Conservation (phyloP, 345 rosid species). For the Camelina laxa region DNA sequence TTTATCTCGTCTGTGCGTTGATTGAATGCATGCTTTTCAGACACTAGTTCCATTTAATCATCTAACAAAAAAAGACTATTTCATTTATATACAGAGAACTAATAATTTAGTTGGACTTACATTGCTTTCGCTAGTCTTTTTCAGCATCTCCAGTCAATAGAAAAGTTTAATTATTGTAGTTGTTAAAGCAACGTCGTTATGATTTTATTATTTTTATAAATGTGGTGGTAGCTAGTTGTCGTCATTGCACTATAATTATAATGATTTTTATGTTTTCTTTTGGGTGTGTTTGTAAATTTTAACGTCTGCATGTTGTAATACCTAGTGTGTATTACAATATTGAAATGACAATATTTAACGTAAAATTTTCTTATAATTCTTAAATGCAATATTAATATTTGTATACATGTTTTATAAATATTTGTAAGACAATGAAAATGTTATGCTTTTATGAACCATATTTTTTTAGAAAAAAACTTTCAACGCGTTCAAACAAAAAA, state of each 20-base stretch:
- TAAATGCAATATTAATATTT: too few species aligned
- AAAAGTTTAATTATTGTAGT: constrained; percentile 34
- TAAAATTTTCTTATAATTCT: too few species aligned
- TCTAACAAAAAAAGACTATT: not conserved
- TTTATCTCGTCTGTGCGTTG: too few species aligned
- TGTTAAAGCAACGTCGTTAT: constrained; percentile 32
- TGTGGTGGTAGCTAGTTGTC: constrained; percentile 29
- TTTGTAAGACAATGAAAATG: not conserved
- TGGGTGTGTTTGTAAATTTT: not conserved
- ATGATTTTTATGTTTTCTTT: not conserved
- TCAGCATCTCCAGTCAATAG: constrained; percentile 24
- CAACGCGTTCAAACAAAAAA: too few species aligned
- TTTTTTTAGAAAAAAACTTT: not conserved
- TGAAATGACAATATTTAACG: not conserved
- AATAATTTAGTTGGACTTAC: constrained; percentile 27
- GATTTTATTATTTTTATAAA: not conserved
- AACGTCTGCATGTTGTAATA: not conserved
- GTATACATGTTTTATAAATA: not conserved
- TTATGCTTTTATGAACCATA: not conserved
- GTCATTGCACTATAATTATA: not conserved
- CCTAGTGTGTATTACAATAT: not conserved
- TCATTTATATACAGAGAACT: not conserved
- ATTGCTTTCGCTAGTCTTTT: constrained; percentile 39
- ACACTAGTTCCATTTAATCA: not conserved
- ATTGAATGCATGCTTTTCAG: too few species aligned